Evolutionary conservation across 495 filamentous ascomycete genomes (phyloP).

Genomic region (Lasiosphaeris hirsuta): DNA sequence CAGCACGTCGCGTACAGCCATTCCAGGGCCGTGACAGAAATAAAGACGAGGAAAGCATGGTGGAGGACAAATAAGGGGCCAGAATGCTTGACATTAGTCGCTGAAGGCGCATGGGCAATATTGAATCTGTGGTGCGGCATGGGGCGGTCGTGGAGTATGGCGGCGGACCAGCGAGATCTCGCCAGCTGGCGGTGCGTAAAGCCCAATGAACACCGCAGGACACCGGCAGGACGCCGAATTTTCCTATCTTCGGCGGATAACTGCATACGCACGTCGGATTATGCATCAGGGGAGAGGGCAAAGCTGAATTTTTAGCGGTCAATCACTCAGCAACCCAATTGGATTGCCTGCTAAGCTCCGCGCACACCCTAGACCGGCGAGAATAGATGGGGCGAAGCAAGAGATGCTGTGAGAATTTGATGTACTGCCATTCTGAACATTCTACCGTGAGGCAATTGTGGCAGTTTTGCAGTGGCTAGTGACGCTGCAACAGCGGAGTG

Average conservation of each 20-base stretch:
- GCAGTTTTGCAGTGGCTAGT: constrained; percentile 15
- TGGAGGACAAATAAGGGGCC: constrained; percentile 19
- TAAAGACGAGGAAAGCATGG: constrained; percentile 12
- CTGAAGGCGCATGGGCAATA: constrained; percentile 22
- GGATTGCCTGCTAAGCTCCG: constrained; percentile 5
- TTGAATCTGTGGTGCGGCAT: constrained; percentile 23
- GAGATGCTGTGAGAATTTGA: constrained; percentile 3
- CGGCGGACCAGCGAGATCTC: constrained; percentile 43
- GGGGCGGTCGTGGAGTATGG: constrained; percentile 16
- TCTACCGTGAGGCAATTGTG: constrained; percentile 8
- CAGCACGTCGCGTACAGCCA: constrained; percentile 13
- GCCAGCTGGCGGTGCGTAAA: constrained; percentile 47
- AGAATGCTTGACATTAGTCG: constrained; percentile 20
- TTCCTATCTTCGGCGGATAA: constrained; percentile 28
- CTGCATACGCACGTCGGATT: constrained; percentile 30
- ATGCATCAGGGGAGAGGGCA: constrained; percentile 26
- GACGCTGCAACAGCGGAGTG: constrained; percentile 6
- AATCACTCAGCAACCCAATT: constrained; percentile 12
- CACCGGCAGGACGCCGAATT: constrained; percentile 1
- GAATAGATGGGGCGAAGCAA: not conserved
- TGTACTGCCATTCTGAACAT: not conserved
- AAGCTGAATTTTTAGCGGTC: constrained; percentile 23
- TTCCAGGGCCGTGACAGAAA: constrained; percentile 13
- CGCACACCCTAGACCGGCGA: constrained; percentile 15
- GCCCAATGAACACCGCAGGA: constrained; percentile 28